Base-by-base conservation (phyloP, 1,284 basidiomycete species). In the Rhodofomes roseus region DNA sequence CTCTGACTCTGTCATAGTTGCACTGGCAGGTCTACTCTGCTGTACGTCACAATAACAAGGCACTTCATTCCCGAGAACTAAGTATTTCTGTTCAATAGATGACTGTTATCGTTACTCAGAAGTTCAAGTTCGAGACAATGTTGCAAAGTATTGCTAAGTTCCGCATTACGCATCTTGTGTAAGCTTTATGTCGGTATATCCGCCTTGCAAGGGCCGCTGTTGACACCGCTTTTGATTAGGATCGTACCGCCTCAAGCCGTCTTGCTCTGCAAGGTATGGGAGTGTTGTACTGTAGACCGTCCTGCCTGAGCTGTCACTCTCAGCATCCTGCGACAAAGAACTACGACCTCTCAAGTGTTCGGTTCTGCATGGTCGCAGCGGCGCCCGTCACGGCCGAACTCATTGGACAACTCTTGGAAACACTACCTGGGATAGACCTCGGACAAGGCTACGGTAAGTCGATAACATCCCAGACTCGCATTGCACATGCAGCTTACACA, bases 381-480 rank as follows among this genome's bases (percentile, higher is more conserved):
- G 91, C 91, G 0, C 91, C 91, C 1, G 72, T 93, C 2, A 85
- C 89, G 1, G 75, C 79, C n/a, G 89, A 89, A 65, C 75, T 90
- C 23, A 84, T 81, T 54, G 63, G 76, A 34, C 78, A 84, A 62
- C 68, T 90, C n/a, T 73, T 81, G 46, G 72, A 77, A 29, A 82
- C 20, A 80, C 1, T 73, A 79, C 25, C 79, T 90, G 55, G n/a
- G n/a, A n/a, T n/a, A n/a, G n/a, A n/a, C n/a, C n/a, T n/a, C n/a
- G 86, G 85, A 4, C 88, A 90, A 70, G 85, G 81, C 3, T 90
- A 87, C 67, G 88, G 87, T 80, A 23, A 12, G 8, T 16, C 12
- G 7, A 6, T 36, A 36, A 6, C 34, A 36, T 36, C 6, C 34
- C 34, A 36, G 6, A 12, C 6, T 6, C 12, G 6, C 6, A 7